A percentile compares a stretch with the other conserved stretches of the same genome.
These are phyloP conservation scores for Podosphaera leucotricha DNA, from an alignment of 2,329 filamentous ascomycete genomes.

Conservation along the genomic window DNA sequence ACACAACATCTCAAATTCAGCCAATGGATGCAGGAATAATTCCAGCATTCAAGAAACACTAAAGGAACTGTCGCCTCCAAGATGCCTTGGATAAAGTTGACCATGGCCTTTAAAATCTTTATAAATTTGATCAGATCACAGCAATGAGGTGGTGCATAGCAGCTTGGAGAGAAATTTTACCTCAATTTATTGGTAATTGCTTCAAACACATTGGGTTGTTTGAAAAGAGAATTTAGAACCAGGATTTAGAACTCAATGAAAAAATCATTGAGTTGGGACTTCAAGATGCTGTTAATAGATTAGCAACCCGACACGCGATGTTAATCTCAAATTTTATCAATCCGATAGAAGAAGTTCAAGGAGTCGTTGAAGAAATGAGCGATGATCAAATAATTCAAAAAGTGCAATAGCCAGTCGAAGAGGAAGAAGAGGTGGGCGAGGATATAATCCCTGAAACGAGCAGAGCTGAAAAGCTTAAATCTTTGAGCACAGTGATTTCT, in stretches of 20 bases:
- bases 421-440: background rate
- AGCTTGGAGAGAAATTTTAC: conserved; percentile 3
- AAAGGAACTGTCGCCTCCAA: background rate
- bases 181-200: background rate
- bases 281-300: background rate
- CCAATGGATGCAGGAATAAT: background rate
- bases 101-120: background rate
- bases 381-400: background rate
- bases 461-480: too few relatives aligned
- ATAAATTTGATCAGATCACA: conserved; percentile 1
- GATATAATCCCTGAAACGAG: too few relatives aligned
- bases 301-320: too few relatives aligned
- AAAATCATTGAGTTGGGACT: background rate
- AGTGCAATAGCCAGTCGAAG: background rate
- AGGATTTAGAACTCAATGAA: background rate
- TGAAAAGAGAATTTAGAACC: background rate
- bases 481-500: too few relatives aligned
- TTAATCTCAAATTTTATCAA: too few relatives aligned
- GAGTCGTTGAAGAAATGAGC: background rate
- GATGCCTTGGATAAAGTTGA: background rate
- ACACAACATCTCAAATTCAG: background rate
- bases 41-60: background rate
- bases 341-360: background rate
- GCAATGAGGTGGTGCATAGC: conserved; percentile 13
- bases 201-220: background rate